phyloP scores from a whole-genome alignment of 441 rosid genomes.

The Eruca vesicaria region DNA sequence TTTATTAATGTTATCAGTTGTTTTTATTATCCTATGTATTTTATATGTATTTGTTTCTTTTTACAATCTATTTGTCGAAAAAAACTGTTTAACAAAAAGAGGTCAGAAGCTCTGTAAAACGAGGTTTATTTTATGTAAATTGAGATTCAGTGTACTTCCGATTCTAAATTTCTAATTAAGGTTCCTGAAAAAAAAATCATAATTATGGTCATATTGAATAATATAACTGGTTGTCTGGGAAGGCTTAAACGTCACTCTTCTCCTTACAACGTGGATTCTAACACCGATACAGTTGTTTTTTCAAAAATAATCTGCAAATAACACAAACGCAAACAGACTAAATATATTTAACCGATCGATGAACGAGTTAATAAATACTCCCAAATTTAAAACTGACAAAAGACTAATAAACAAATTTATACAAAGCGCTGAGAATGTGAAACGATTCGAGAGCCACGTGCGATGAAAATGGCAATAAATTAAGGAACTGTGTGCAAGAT shows the following conservation, averaged over 20 bases:
- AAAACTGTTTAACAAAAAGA: no score
- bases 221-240: conserved; percentile 12
- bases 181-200: background rate
- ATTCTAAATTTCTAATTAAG: background rate
- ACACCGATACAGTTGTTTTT: conserved; percentile 20
- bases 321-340: conserved; percentile 17
- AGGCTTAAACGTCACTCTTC: conserved; percentile 37
- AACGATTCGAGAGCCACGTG: conserved; percentile 50
- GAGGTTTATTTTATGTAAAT: background rate
- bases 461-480: conserved; percentile 27
- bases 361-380: conserved; percentile 4
- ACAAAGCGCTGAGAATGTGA: conserved; percentile 35
- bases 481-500: conserved; percentile 12
- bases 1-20: no score
- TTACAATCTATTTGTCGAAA: no score
- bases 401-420: background rate
- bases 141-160: background rate
- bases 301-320: background rate
- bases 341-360: conserved; percentile 5
- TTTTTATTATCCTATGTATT: no score
- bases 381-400: conserved; percentile 29
- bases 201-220: background rate
- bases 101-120: background rate
- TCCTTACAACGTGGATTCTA: conserved; percentile 25
- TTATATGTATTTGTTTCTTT: no score